Percentiles rank a stretch among this genome's conserved stretches.
These are phyloP conservation scores for Cardamine resedifolia DNA, from an alignment of 345 rosid species.

Conservation along the genomic window DNA sequence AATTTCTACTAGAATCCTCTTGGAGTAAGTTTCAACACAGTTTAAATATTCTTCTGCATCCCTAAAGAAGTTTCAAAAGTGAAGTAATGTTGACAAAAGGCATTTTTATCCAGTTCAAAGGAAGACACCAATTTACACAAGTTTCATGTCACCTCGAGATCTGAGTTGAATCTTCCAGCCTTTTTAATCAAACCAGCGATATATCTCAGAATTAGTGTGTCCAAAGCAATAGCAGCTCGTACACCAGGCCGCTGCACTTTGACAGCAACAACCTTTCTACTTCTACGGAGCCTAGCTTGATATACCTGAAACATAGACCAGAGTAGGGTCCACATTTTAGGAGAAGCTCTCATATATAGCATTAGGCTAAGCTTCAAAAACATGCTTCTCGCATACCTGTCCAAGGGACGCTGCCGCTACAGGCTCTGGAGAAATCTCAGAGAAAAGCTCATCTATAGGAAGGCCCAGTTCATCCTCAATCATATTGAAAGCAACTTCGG, in stretches of 20 bases:
- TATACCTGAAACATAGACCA: constrained; percentile 62
- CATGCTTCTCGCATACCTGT: constrained; percentile 50
- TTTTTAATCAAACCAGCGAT: constrained; percentile 69
- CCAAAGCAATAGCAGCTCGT: constrained; percentile 87
- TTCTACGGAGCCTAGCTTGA: constrained; percentile 76
- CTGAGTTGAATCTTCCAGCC: constrained; percentile 73
- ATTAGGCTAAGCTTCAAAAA: too few species aligned
- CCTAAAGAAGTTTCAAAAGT: constrained; percentile 5
- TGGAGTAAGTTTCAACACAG: constrained; percentile 7
- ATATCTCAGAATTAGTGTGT: constrained; percentile 77
- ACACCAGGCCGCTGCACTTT: constrained; percentile 98
- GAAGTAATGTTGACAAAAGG: constrained; percentile 1
- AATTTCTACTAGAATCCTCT: not conserved
- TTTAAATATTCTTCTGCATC: not conserved
- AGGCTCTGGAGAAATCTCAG: constrained; percentile 92
- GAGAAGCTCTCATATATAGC: constrained; percentile 3
- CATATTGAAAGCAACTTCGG: constrained; percentile 68
- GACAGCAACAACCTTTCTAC: constrained; percentile 72
- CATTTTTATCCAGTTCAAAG: not conserved
- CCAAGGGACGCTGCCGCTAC: constrained; percentile 94
- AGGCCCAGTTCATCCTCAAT: constrained; percentile 78
- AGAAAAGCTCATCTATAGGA: constrained; percentile 68
- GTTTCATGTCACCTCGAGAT: constrained; percentile 64
- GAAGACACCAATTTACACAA: not conserved
- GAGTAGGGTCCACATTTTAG: not conserved